phyloP scores from a whole-genome alignment of 306 rosid species.

The Fragaria iinumae region DNA sequence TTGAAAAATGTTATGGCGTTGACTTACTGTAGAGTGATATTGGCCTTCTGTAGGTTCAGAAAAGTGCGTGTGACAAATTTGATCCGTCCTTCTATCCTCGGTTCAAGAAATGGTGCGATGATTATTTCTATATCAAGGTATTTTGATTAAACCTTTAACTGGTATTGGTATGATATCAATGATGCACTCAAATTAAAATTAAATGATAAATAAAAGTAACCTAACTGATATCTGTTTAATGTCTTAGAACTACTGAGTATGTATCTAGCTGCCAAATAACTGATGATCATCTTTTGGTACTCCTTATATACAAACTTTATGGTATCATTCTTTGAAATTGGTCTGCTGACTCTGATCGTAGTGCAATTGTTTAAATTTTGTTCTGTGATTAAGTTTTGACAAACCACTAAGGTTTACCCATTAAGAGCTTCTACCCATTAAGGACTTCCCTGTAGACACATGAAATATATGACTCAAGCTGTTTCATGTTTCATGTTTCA shows the following conservation, averaged over 20 bases:
- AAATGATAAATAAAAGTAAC: neutral
- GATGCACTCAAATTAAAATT: neutral
- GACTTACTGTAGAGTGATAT: neutral
- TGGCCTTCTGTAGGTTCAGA: conserved; percentile 61
- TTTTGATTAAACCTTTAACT: neutral
- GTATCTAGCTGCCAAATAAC: neutral
- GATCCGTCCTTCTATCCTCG: conserved; percentile 91
- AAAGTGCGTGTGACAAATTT: conserved; percentile 86
- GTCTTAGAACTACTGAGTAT: neutral
- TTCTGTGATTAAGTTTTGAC: neutral
- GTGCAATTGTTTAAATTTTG: neutral
- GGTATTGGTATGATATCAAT: neutral
- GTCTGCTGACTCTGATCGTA: neutral
- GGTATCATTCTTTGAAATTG: neutral
- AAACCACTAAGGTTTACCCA: neutral
- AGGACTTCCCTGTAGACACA: neutral
- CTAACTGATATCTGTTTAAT: neutral
- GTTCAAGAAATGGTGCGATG: conserved; percentile 99
- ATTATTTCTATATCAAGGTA: conserved; percentile 95
- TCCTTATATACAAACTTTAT: neutral
- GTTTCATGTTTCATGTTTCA: neutral
- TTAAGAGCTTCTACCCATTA: neutral
- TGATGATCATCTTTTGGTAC: neutral
- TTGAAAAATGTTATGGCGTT: neutral
- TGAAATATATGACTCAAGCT: neutral